Evolutionary conservation across 139 green algal species (phyloP).

Genomic region (Helicosporidium sp.): DNA sequence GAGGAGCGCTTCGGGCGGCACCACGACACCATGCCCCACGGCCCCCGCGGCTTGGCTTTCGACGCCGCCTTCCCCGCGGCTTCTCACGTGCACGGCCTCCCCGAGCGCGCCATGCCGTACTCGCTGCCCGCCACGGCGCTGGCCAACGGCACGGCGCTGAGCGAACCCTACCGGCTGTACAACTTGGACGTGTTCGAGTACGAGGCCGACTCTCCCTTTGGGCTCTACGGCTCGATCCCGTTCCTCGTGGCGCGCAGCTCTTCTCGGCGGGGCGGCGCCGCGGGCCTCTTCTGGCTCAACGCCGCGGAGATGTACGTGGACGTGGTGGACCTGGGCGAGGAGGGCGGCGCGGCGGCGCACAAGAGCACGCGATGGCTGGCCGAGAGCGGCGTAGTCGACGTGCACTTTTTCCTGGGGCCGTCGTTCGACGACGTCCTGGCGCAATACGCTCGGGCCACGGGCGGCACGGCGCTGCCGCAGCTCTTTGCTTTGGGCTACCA

Average conservation of each 20-base stretch:
- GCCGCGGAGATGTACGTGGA: slow-evolving; percentile 95
- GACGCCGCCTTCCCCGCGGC: slow-evolving; percentile 66
- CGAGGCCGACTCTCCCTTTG: slow-evolving; percentile 66
- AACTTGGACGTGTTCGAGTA: slow-evolving; percentile 99
- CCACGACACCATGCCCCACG: slow-evolving; percentile 63
- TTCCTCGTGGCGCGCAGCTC: slow-evolving; percentile 60
- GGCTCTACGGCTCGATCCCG: slow-evolving; percentile 92
- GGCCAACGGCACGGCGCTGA: slow-evolving; percentile 1
- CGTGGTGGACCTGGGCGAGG: slow-evolving; percentile 37
- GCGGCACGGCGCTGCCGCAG: slow-evolving; percentile 77
- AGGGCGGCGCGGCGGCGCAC: slow-evolving; percentile 1
- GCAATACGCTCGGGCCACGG: slow-evolving; percentile 68
- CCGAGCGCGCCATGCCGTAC: slow-evolving; percentile 63
- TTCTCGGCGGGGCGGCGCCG: slow-evolving; percentile 33
- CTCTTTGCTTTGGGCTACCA: slow-evolving; percentile 90
- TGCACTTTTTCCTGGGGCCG: slow-evolving; percentile 75
- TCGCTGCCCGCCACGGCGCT: slow-evolving; percentile 41
- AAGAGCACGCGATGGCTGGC: slow-evolving; percentile 72
- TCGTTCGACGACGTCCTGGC: slow-evolving; percentile 34
- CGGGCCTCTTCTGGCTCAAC: slow-evolving; percentile 88
- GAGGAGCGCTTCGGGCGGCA: slow-evolving; percentile 77
- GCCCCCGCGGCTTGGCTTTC: slow-evolving; percentile 72
- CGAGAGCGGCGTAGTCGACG: slow-evolving; percentile 82
- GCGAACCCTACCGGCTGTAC: slow-evolving; percentile 92
- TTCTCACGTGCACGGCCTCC: slow-evolving; percentile 81